Evolutionary conservation across 2,329 filamentous ascomycete genomes (phyloP).

Genomic region (Trichoderma koningiopsis): DNA sequence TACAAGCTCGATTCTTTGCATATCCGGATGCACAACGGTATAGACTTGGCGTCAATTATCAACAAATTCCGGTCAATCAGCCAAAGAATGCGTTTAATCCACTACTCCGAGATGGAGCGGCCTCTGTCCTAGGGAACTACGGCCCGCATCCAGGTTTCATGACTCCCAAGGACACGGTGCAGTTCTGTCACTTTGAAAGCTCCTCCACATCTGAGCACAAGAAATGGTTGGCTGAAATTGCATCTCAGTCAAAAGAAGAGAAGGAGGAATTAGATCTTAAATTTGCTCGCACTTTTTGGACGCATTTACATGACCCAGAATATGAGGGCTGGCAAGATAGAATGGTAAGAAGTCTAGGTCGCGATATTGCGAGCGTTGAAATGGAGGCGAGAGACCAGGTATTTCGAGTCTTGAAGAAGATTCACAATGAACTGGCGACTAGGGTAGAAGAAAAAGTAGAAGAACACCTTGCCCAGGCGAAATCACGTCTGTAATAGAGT

Average conservation of each 20-base stretch:
- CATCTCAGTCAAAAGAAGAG: not conserved
- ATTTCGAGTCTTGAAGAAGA: not conserved
- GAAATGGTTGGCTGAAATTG: not conserved
- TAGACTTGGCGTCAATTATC: not conserved
- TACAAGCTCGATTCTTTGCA: not conserved
- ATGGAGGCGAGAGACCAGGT: not conserved
- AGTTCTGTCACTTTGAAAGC: not conserved
- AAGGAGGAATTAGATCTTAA: not conserved
- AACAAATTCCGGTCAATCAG: not conserved
- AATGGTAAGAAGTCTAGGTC: not conserved
- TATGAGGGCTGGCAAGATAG: not conserved
- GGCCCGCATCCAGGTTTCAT: not conserved
- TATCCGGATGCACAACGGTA: not conserved
- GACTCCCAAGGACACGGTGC: not conserved
- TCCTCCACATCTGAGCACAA: not conserved
- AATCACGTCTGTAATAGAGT: not conserved
- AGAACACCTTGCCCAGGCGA: not conserved
- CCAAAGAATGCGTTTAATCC: not conserved
- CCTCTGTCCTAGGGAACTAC: not conserved
- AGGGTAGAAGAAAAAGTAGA: not conserved
- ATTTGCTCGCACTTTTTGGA: not conserved
- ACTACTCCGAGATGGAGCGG: not conserved
- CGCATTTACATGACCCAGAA: not conserved
- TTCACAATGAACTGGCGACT: not conserved
- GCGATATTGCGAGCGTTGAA: not conserved